Percentiles rank a stretch among this genome's conserved stretches.
Conservation (phyloP, 164 flowering plant genomes). For the Nymphaea colorata region DNA sequence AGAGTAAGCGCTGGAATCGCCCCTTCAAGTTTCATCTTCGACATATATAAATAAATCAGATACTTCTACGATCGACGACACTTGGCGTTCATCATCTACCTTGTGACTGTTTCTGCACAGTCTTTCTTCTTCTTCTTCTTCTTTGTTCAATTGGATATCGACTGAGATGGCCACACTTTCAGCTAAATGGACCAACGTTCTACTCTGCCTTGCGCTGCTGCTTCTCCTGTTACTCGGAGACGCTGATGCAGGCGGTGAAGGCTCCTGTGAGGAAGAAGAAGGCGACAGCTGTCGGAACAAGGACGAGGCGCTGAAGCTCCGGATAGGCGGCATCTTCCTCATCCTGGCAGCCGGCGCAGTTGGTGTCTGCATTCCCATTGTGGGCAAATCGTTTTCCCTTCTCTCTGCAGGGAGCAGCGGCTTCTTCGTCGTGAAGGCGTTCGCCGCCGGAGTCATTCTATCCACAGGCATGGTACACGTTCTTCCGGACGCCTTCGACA, state of each 20-base stretch:
- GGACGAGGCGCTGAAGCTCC: not conserved
- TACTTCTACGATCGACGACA: too few species aligned
- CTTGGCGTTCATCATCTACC: too few species aligned
- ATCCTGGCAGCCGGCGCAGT: not conserved
- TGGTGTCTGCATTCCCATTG: constrained; percentile 1
- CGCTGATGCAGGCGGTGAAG: not conserved
- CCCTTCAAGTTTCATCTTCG: too few species aligned
- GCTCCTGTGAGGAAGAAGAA: not conserved
- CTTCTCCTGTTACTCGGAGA: not conserved
- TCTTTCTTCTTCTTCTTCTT: too few species aligned
- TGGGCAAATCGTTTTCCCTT: not conserved
- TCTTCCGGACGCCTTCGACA: not conserved
- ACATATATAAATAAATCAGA: too few species aligned
- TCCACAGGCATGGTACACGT: not conserved
- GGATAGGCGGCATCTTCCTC: not conserved
- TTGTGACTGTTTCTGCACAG: too few species aligned
- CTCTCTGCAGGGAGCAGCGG: not conserved
- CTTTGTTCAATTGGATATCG: too few species aligned
- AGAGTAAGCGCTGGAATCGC: too few species aligned
- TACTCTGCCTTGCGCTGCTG: not conserved
- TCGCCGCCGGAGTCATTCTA: not conserved
- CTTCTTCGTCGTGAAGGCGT: not conserved
- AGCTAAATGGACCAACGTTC: too few species aligned
- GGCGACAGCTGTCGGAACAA: not conserved
- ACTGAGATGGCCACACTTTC: too few species aligned